Conservation (phyloP, 2,329 filamentous ascomycete species). For the Scedosporium boydii region DNA sequence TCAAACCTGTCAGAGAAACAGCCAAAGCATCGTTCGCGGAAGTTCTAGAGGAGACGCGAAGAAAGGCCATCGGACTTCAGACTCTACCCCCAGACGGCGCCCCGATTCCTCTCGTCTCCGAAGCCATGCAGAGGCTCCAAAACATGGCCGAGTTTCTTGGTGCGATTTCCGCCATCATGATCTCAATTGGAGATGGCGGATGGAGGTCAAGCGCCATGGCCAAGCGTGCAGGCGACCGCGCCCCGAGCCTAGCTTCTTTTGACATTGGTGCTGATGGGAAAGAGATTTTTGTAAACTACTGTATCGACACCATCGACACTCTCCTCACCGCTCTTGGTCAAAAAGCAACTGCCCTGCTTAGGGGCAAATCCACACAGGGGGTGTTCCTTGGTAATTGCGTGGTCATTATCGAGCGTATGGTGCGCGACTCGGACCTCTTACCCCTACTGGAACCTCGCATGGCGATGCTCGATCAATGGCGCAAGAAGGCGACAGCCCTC, state of each 20-base stretch:
- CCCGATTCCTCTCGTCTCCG: conserved; percentile 65
- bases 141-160: conserved; percentile 79
- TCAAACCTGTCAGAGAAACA: conserved; percentile 86
- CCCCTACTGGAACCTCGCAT: conserved; percentile 60
- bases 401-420: conserved; percentile 73
- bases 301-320: conserved; percentile 76
- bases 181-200: conserved; percentile 85
- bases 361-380: conserved; percentile 68
- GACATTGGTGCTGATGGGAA: conserved; percentile 84
- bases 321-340: conserved; percentile 67
- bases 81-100: conserved; percentile 70
- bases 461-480: conserved; percentile 66
- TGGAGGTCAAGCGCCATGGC: conserved; percentile 52
- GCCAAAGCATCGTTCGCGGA: conserved; percentile 78
- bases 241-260: conserved; percentile 66
- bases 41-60: conserved; percentile 73
- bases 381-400: conserved; percentile 89
- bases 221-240: conserved; percentile 32
- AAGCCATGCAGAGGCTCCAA: conserved; percentile 79
- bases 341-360: conserved; percentile 63
- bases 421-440: conserved; percentile 69
- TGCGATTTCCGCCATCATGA: conserved; percentile 81
- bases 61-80: conserved; percentile 55
- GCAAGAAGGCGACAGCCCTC: conserved; percentile 71
- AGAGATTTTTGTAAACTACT: conserved; percentile 83